phyloP scores from a whole-genome alignment of 2,329 filamentous ascomycete genomes.

The Neoarthrinium moseri region DNA sequence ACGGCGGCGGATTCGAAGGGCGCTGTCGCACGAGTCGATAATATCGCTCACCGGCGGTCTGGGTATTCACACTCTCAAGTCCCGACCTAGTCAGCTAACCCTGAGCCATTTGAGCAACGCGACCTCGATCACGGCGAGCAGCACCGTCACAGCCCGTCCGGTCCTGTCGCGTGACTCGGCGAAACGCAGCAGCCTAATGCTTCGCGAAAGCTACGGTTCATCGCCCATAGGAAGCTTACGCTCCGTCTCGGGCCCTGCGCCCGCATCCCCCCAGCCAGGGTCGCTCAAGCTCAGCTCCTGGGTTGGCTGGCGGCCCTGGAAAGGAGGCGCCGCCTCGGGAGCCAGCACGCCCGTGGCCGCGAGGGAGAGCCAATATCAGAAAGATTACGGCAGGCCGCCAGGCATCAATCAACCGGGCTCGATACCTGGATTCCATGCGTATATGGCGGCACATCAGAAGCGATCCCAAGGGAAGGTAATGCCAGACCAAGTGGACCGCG shows the following conservation, averaged over 20 bases:
- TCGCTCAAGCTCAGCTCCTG: conserved; percentile 37
- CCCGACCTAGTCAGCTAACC: conserved; percentile 73
- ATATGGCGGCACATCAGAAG: conserved; percentile 50
- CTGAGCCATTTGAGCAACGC: conserved; percentile 51
- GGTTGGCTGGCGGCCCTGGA: conserved; percentile 42
- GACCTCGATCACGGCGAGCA: conserved; percentile 55
- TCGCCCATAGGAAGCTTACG: conserved; percentile 31
- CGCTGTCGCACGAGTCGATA: conserved; percentile 82
- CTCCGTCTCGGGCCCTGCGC: conserved; percentile 21
- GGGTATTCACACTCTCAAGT: conserved; percentile 82
- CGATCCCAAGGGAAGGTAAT: conserved; percentile 56
- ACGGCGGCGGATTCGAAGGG: conserved; percentile 56
- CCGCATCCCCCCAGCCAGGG: conserved; percentile 23
- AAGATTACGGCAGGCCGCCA: conserved; percentile 49
- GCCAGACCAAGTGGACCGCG: conserved; percentile 56
- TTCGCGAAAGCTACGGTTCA: conserved; percentile 49
- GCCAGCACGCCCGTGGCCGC: conserved; percentile 32
- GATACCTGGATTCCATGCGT: conserved; percentile 69
- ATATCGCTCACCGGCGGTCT: conserved; percentile 84
- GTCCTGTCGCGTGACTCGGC: conserved; percentile 48
- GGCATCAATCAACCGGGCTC: conserved; percentile 79
- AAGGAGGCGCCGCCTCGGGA: conserved; percentile 20
- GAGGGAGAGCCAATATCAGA: conserved; percentile 22
- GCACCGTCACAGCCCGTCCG: conserved; percentile 58
- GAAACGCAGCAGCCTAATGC: conserved; percentile 51